Percentiles rank a stretch among this genome's conserved stretches.
Conservation (phyloP, 1,284 basidiomycete species). For the Boletellus deceptivus region DNA sequence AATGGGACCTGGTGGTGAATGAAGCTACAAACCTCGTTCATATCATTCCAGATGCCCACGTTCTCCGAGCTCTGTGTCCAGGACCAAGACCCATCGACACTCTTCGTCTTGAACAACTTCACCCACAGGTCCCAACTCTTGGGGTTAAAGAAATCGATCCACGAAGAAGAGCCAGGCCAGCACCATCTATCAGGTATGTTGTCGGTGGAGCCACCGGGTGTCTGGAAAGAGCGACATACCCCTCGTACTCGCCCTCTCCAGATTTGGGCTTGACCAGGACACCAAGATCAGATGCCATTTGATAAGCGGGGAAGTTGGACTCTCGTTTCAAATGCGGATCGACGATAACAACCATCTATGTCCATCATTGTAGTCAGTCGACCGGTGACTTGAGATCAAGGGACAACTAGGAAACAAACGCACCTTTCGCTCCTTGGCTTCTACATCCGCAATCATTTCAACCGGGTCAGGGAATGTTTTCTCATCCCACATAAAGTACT, state of each 20-base stretch:
- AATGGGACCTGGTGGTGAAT: background rate
- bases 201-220: background rate
- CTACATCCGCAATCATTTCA: slow-evolving; percentile 89
- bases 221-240: slow-evolving; percentile 33
- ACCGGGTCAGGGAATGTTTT: slow-evolving; percentile 92
- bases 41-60: slow-evolving; percentile 97
- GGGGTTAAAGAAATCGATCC: slow-evolving; percentile 98
- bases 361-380: background rate
- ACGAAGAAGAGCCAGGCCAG: slow-evolving; percentile 93
- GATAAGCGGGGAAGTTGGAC: slow-evolving; percentile 81
- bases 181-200: slow-evolving; percentile 61
- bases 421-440: slow-evolving; percentile 84
- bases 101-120: slow-evolving; percentile 69
- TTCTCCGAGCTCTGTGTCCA: slow-evolving; percentile 79
- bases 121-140: slow-evolving; percentile 91
- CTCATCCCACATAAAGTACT: slow-evolving; percentile 97
- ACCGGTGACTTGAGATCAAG: background rate
- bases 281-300: slow-evolving; percentile 77
- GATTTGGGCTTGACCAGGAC: slow-evolving; percentile 81
- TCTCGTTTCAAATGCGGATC: slow-evolving; percentile 95
- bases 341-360: slow-evolving; percentile 93
- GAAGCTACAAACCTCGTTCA: slow-evolving; percentile 81
- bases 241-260: slow-evolving; percentile 87
- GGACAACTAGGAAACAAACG: slow-evolving; percentile 5
- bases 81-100: slow-evolving; percentile 51